Evolutionary conservation across 768 basidiomycete species (phyloP), one percentile per base, ranked within the genome.

Genomic region (Calvatia gigantea): DNA sequence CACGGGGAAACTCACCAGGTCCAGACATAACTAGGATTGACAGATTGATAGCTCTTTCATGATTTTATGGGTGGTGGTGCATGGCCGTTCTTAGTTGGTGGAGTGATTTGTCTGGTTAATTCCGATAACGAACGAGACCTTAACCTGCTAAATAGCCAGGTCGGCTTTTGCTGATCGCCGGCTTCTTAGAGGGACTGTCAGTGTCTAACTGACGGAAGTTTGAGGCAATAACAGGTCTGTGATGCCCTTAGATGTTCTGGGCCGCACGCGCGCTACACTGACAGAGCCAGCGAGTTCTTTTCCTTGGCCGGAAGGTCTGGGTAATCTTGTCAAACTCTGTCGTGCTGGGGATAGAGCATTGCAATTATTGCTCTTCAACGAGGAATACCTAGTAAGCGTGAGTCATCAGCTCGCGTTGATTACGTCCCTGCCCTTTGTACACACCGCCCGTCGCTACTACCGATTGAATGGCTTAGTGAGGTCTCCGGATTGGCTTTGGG

Each of bases 31-130:
- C n/a, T n/a, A n/a, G n/a, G n/a, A n/a, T n/a, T 80, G 83, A 84
- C 82, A 85, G 83, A 84, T 83, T 84, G 84, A 85, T 84, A 85
- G 84, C 84, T 86, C 85, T 86, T 86, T 86, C 83, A 79, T 82
- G 83, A 85, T 84, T 84, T 81, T 81, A 83, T 86, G 84, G 85
- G 84, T 86, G 85, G 85, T 87, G 84, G 85, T 87, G 85, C 85
- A 87, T 87, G 85, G 86, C 85, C 83, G 81, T 87, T 87, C 85
- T 86, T 87, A 86, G 85, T 87, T 87, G 81, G 83, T 75, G 87
- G 86, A 90, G 87, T 89, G 89, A 90, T 89, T 90, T 90, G 89
- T 91, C 89, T 90, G 89, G 87, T 89, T 90, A 89, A 91, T 89
- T 89, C 86, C 83, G 87, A 90, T 89, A 89, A 89, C 83, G 84